phyloP scores from a whole-genome alignment of 345 rosid species.

The Cochlearia excelsa region DNA sequence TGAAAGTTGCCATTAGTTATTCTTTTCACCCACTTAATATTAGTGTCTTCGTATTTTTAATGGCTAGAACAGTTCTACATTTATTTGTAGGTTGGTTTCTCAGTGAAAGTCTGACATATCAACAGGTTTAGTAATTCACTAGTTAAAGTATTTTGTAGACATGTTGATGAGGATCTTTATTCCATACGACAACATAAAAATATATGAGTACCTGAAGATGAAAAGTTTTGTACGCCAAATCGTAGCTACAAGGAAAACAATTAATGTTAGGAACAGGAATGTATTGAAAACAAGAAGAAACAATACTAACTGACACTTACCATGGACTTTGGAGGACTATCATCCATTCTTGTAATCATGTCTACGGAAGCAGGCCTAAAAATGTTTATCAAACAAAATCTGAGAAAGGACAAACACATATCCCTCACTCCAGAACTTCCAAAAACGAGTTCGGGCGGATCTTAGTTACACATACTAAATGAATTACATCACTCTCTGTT shows the following conservation, averaged over 20 bases:
- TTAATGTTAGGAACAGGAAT: conserved; percentile 14
- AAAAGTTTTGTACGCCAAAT: conserved; percentile 59
- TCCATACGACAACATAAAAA: conserved; percentile 21
- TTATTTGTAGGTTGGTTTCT: conserved; percentile 3
- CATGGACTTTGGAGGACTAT: conserved; percentile 43
- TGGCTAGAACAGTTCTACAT: conserved; percentile 8
- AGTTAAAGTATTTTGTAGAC: neutral
- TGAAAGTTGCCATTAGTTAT: neutral
- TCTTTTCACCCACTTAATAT: conserved; percentile 4
- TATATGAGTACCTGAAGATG: conserved; percentile 65
- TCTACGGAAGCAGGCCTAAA: conserved; percentile 51
- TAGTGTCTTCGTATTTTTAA: neutral
- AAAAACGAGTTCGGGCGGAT: conserved; percentile 11
- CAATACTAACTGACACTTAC: conserved; percentile 38
- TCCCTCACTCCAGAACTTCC: neutral
- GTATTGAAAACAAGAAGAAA: neutral
- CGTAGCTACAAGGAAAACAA: conserved; percentile 47
- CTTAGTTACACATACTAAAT: conserved; percentile 7
- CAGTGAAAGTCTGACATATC: conserved; percentile 1
- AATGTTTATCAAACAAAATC: conserved; percentile 11
- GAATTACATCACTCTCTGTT: neutral
- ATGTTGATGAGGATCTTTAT: conserved; percentile 5
- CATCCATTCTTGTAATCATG: conserved; percentile 37
- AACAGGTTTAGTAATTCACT: conserved; percentile 13
- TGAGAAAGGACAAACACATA: conserved; percentile 8